Base-by-base conservation (phyloP, 1,139 yeast genomes). In the Diutina neorugosa region DNA sequence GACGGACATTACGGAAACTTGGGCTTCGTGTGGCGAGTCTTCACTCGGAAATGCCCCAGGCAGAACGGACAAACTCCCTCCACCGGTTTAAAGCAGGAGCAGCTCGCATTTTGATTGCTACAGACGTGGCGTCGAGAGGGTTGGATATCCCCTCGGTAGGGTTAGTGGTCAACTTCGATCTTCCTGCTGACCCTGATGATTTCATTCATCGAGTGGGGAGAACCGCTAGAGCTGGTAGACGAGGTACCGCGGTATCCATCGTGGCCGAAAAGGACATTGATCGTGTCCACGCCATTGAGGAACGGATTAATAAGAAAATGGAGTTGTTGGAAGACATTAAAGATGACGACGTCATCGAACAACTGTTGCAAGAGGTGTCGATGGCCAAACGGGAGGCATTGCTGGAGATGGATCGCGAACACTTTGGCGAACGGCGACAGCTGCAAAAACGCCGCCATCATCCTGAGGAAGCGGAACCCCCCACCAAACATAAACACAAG, bases 131-230 rank as follows among this genome's bases (percentile, higher is more conserved):
- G 3, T 82, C 96, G 47, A 83, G 99, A 78, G 99, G 99, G 67
- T 77, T 93, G 60, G 98, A 93, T 77, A 93, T 93, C 53, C 98
- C 98, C 1, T 76, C 81, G 4, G 98, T 93, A 5, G 93, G 84
- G 62, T 71, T 91, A 59, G 98, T 94, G 44, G 71, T 94, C 40
- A 93, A 94, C 65, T 93, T 80, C 63, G 98, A 94, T 64, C 80
- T 93, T 42, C 98, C 98, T 4, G 90, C 95, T 4, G 97, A 93
- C 65, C 91, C 98, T 0, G 98, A 93, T 65, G 97, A 91, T 65
- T 94, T 86, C 63, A 88, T 93, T 55, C 99, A 93, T 70, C 77
- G 99, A 66, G 96, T 91, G n/a, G 99, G 99, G 77, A 89, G 99
- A 81, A 93, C 98, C 19, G 99, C 98, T n/a, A 86, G 99, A 77